phyloP scores from a whole-genome alignment of 139 green algal genomes.

The Coelastrella sp. region DNA sequence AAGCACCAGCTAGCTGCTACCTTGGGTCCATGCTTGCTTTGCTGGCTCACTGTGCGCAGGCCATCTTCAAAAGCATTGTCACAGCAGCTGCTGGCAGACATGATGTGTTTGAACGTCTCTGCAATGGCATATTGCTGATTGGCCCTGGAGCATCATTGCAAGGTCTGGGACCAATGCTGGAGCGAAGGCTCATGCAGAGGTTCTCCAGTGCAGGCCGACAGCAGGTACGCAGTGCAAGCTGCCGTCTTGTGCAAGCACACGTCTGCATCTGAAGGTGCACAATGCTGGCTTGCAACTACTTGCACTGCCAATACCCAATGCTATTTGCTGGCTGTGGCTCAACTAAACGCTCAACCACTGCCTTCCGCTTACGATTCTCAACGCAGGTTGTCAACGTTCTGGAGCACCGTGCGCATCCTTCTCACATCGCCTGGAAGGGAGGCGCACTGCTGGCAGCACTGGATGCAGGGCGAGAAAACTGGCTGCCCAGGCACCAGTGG shows the following conservation, averaged over 20 bases:
- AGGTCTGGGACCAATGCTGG: constrained; percentile 34
- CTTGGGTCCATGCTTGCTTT: neutral
- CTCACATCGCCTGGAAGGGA: constrained; percentile 30
- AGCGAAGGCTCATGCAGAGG: constrained; percentile 15
- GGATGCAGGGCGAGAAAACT: constrained; percentile 32
- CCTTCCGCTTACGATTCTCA: no score
- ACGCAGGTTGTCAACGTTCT: constrained; percentile 33
- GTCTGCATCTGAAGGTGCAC: neutral
- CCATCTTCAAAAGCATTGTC: constrained; percentile 29
- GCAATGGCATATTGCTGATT: constrained; percentile 22
- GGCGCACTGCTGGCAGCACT: constrained; percentile 33
- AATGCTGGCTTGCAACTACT: no score
- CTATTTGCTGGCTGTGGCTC: no score
- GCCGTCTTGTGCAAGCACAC: neutral
- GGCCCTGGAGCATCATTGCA: constrained; percentile 8
- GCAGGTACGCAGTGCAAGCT: constrained; percentile 1
- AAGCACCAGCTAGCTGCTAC: no score
- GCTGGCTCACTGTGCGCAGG: neutral
- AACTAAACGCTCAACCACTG: no score
- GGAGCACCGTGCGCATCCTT: constrained; percentile 10
- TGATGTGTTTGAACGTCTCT: constrained; percentile 10
- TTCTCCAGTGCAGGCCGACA: neutral
- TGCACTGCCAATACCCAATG: no score
- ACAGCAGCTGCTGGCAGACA: neutral
- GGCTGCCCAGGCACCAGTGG: constrained; percentile 38